Conservation (phyloP, 495 filamentous ascomycete genomes). For the Penicillium pancosmium region DNA sequence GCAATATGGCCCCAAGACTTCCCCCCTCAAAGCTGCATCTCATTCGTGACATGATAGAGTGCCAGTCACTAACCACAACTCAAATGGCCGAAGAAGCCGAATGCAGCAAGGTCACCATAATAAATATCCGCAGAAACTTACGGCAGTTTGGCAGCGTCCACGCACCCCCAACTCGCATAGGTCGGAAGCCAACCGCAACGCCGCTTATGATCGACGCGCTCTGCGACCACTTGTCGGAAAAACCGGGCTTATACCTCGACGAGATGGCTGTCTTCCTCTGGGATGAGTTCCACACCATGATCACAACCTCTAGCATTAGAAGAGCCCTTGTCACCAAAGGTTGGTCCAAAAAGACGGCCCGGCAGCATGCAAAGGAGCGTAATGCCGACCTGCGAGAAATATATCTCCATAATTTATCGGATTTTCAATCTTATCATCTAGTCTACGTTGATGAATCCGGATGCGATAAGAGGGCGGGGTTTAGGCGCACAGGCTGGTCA, state of each 20-base stretch:
- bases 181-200: background rate
- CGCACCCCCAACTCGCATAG: background rate
- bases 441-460: background rate
- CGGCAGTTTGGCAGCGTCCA: background rate
- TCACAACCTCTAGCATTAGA: background rate
- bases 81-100: background rate
- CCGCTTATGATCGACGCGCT: no score
- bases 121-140: background rate
- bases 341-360: background rate
- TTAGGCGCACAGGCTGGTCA: background rate
- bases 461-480: background rate
- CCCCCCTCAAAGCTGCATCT: background rate
- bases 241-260: background rate
- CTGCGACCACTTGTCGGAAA: no score
- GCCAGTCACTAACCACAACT: background rate
- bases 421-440: background rate
- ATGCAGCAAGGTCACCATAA: background rate
- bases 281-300: background rate
- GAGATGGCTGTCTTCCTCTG: background rate
- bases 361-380: background rate
- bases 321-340: background rate
- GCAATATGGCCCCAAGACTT: slow-evolving; percentile 1
- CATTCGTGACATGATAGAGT: background rate
- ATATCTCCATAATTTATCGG: background rate
- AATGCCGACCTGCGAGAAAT: background rate